Evolutionary conservation across 83 land plant species (phyloP).

Genomic region (Thuja plicata): DNA sequence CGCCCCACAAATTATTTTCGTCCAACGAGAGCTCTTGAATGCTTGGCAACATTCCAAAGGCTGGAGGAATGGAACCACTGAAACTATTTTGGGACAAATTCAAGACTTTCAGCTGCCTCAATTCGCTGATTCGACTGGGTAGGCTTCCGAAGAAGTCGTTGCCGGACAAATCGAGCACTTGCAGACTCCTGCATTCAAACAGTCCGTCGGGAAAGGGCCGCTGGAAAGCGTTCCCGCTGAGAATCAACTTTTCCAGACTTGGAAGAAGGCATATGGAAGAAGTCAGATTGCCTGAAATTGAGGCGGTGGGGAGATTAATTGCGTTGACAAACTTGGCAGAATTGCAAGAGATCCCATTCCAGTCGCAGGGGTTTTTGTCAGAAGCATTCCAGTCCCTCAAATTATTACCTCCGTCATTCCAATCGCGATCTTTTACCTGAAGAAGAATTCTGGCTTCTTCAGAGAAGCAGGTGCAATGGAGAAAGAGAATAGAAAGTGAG

Average conservation of each 20-base stretch:
- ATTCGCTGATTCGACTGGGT: background rate
- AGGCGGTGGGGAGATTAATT: background rate
- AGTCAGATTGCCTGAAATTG: background rate
- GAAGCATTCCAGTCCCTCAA: background rate
- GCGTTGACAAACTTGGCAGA: background rate
- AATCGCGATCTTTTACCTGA: background rate
- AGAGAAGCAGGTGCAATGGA: background rate
- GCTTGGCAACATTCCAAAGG: background rate
- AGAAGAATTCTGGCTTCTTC: background rate
- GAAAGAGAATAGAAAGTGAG: background rate
- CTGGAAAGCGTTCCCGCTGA: background rate
- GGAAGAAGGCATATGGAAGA: background rate
- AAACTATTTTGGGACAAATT: background rate
- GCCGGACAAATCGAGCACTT: background rate
- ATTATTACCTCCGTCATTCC: background rate
- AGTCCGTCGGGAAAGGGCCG: background rate
- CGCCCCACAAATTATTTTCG: background rate
- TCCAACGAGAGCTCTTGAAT: background rate
- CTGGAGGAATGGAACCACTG: background rate
- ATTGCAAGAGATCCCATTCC: background rate
- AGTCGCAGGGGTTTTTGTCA: background rate
- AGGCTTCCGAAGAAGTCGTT: background rate
- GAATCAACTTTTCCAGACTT: background rate
- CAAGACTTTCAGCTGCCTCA: background rate
- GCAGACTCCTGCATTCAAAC: background rate